These are phyloP conservation scores for Fistulifera pelliculosa DNA, from an alignment of 108 stramenopile genomes.

Conservation along the genomic window DNA sequence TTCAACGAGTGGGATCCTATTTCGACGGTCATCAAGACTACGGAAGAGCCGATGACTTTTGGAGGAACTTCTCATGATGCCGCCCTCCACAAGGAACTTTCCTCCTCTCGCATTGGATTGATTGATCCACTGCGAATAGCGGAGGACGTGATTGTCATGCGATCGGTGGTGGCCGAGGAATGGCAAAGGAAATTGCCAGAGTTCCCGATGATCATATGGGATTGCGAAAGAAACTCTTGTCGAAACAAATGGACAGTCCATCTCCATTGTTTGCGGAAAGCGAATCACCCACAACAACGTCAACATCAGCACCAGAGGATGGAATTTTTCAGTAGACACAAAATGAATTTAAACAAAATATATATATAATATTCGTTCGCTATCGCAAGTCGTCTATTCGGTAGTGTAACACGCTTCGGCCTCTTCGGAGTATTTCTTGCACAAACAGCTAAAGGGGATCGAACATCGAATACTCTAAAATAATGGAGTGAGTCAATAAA, in stretches of 20 bases:
- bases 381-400: no score
- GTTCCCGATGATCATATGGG: slow-evolving; percentile 48
- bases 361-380: no score
- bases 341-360: no score
- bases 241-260: slow-evolving; percentile 19
- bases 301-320: no score
- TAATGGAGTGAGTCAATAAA: no score
- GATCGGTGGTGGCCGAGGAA: slow-evolving; percentile 46
- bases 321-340: no score
- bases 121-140: slow-evolving; percentile 48
- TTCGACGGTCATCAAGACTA: slow-evolving; percentile 67
- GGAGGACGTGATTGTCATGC: slow-evolving; percentile 46
- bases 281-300: no score
- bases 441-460: no score
- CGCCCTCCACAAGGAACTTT: slow-evolving; percentile 38
- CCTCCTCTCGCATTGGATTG: slow-evolving; percentile 28
- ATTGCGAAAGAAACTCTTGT: slow-evolving; percentile 38
- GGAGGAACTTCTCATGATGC: slow-evolving; percentile 52
- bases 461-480: no score
- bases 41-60: slow-evolving; percentile 75
- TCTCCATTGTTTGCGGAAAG: no score
- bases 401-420: no score
- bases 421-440: no score
- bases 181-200: slow-evolving; percentile 34
- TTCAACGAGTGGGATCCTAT: slow-evolving; percentile 28